Evolutionary conservation across 2,329 filamentous ascomycete genomes (phyloP), one percentile per base, ranked within the genome.

Genomic region (Chrysosporium queenslandicum): DNA sequence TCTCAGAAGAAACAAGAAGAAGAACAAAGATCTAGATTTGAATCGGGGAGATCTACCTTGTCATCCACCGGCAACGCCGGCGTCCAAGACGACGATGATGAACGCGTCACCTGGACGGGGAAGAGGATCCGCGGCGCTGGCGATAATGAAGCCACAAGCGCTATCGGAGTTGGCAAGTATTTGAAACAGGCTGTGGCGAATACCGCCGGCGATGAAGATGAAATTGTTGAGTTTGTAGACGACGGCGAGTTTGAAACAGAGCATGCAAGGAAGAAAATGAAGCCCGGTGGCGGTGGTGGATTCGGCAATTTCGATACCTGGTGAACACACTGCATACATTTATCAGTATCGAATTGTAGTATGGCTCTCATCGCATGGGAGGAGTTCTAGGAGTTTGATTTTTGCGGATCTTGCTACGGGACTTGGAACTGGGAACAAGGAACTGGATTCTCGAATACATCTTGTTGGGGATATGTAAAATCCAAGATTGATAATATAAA

Each of bases 221-320:
- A 84, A 58, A 74, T 82, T 53, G 70, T 83, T 40, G 82, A 79
- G 40, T 76, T 76, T 58, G 72, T 79, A 25, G 76, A 81, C 56
- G 77, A 82, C 18, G 82, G 83, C 54, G 73, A 77, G 34, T 84
- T 81, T 66, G 81, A 81, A 51, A 66, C 66, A 21, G 82, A 87
- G 60, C 87, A 86, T 16, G 79, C 76, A 3, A 82, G 80, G 68
- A 97, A 96, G 71, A 97, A 95, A 72, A 69, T 74, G 1, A 92
- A 86, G 65, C 76, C 74, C 21, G 67, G 64, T 37, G 25, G 64
- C 2, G 55, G 58, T 0, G 80, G 81, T 11, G 89, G 88, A 0
- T 98, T 97, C 75, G 90, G 91, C 2, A 94, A 96, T 68, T 98
- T 98, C 67, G 90, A 95, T 69, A 79, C 74, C 34, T 98, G 92